phyloP scores from a whole-genome alignment of 345 rosid genomes.

The Eucalyptus microcorys region DNA sequence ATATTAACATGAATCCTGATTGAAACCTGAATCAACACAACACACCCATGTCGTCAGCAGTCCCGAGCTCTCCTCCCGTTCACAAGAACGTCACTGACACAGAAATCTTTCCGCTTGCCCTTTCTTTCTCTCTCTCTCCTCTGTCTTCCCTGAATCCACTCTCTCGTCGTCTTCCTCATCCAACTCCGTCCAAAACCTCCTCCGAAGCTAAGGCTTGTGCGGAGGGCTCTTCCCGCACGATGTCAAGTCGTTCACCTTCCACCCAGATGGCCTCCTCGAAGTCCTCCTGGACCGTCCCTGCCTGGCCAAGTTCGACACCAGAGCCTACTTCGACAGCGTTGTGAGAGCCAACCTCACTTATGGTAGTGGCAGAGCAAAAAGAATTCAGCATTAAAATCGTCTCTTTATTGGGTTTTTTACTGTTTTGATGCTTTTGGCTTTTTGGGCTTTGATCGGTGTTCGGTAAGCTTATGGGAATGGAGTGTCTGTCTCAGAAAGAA shows the following conservation, averaged over 20 bases:
- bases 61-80: background rate
- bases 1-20: background rate
- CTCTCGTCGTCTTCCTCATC: background rate
- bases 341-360: slow-evolving; percentile 70
- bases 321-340: slow-evolving; percentile 54
- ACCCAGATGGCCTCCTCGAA: slow-evolving; percentile 41
- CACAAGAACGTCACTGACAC: slow-evolving; percentile 14
- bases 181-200: slow-evolving; percentile 42
- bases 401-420: background rate
- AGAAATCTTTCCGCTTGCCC: background rate
- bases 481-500: slow-evolving; percentile 71
- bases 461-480: slow-evolving; percentile 32
- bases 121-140: slow-evolving; percentile 49
- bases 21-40: background rate
- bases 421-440: background rate
- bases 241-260: slow-evolving; percentile 41
- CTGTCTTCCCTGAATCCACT: background rate
- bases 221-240: slow-evolving; percentile 63
- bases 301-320: slow-evolving; percentile 57
- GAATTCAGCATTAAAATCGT: background rate
- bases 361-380: slow-evolving; percentile 20
- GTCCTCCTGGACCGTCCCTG: slow-evolving; percentile 58
- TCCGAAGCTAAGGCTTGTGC: slow-evolving; percentile 64
- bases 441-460: background rate
- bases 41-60: background rate